Evolutionary conservation across 768 basidiomycete genomes (phyloP).

Genomic region (Tylopilus sp.): DNA sequence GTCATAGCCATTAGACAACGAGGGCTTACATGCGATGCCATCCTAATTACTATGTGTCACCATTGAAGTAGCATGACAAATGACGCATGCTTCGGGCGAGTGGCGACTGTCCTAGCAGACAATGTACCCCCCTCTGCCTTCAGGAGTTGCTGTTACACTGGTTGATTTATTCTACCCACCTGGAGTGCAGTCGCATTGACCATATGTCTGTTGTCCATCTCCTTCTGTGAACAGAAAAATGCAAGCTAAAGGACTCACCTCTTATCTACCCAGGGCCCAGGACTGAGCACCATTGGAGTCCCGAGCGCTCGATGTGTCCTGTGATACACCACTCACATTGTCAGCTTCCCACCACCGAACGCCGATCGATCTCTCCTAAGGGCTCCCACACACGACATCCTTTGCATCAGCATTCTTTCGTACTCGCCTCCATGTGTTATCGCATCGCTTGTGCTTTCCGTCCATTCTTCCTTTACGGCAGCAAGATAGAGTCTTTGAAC

Average conservation of each 20-base stretch:
- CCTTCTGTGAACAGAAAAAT: background rate
- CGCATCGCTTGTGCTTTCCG: background rate
- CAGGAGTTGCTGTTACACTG: too few species aligned
- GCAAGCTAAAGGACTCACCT: background rate
- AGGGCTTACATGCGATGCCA: conserved; percentile 41
- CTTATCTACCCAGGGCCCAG: conserved; percentile 10
- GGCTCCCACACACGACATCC: background rate
- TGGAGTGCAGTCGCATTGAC: too few species aligned
- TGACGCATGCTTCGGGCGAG: background rate
- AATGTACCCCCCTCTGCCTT: too few species aligned
- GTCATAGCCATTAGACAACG: conserved; percentile 90
- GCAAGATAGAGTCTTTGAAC: background rate
- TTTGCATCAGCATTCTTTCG: background rate
- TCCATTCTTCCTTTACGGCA: conserved; percentile 13
- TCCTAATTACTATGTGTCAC: background rate
- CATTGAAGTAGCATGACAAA: background rate
- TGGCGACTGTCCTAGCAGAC: too few species aligned
- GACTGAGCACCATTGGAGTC: background rate
- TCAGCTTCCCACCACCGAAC: too few species aligned
- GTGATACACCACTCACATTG: background rate
- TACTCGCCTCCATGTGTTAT: conserved; percentile 7
- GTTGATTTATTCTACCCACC: too few species aligned
- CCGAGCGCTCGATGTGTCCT: background rate
- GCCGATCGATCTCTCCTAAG: background rate
- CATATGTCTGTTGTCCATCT: background rate